Percentiles rank a stretch among this genome's conserved stretches.
These are phyloP conservation scores for Nicotiana otophora DNA, from an alignment of 257 asterid species.

Conservation along the genomic window DNA sequence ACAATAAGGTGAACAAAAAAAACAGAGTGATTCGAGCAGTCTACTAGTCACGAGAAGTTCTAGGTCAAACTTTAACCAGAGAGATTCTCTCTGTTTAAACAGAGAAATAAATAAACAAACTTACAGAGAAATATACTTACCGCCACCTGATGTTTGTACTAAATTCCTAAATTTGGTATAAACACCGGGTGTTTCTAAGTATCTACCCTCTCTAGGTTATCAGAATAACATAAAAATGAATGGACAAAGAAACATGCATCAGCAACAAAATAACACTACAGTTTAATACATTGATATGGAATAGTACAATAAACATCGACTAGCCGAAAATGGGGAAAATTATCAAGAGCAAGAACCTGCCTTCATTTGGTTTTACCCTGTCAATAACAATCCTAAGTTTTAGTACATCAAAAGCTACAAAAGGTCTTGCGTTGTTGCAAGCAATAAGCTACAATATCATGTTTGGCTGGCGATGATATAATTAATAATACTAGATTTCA, in stretches of 20 bases:
- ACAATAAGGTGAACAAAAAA: too few relatives aligned
- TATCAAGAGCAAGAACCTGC: not conserved
- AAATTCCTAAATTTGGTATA: too few relatives aligned
- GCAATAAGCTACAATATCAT: conserved; percentile 1
- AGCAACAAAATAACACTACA: not conserved
- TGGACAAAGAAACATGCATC: not conserved
- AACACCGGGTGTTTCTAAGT: too few relatives aligned
- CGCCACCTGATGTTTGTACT: too few relatives aligned
- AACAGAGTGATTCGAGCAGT: too few relatives aligned
- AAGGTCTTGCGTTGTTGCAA: not conserved
- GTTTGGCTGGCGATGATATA: not conserved
- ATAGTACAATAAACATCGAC: not conserved
- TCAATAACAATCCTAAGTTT: not conserved
- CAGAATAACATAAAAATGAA: not conserved
- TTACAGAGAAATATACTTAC: too few relatives aligned
- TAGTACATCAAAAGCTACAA: conserved; percentile 4
- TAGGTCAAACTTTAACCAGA: too few relatives aligned
- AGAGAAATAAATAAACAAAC: too few relatives aligned
- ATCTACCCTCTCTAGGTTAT: not conserved
- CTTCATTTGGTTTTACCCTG: conserved; percentile 1
- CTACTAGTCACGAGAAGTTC: too few relatives aligned
- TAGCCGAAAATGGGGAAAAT: not conserved
- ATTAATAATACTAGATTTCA: not conserved
- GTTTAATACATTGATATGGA: not conserved
- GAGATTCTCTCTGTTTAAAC: too few relatives aligned